These are phyloP conservation scores for Luffa acutangula DNA, from an alignment of 306 rosid genomes.

Conservation along the genomic window DNA sequence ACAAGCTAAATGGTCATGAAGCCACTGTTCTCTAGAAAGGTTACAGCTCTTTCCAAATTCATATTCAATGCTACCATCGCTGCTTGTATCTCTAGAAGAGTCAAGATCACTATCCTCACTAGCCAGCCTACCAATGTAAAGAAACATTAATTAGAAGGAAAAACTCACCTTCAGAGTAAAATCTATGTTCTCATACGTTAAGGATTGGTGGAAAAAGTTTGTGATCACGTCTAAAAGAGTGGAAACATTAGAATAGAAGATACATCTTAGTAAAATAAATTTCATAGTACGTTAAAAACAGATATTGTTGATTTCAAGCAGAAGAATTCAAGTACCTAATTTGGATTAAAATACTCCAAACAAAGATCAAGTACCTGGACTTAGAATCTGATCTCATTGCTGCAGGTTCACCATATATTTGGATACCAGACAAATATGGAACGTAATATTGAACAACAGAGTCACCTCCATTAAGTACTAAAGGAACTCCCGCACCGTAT, in stretches of 20 bases:
- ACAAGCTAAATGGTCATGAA: conserved; percentile 20
- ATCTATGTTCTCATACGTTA: background rate
- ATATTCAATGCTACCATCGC: conserved; percentile 70
- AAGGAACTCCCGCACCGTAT: conserved; percentile 90
- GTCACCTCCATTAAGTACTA: conserved; percentile 52
- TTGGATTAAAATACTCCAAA: background rate
- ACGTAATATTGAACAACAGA: conserved; percentile 83
- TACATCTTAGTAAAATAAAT: background rate
- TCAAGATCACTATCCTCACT: conserved; percentile 57
- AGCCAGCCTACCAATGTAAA: conserved; percentile 30
- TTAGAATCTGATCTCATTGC: conserved; percentile 30
- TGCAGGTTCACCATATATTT: conserved; percentile 56
- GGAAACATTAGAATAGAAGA: background rate
- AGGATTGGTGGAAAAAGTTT: background rate
- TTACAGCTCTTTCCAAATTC: conserved; percentile 40
- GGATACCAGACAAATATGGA: conserved; percentile 85
- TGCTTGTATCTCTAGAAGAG: conserved; percentile 59
- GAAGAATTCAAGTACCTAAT: background rate
- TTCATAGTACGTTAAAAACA: background rate
- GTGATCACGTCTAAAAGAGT: background rate
- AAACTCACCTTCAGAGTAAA: background rate
- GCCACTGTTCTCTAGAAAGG: conserved; percentile 18
- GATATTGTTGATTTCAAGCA: background rate
- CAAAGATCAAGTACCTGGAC: conserved; percentile 38
- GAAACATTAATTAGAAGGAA: conserved; percentile 5